phyloP scores from a whole-genome alignment of 176 grass and related monocot species.

The Carex parvula region DNA sequence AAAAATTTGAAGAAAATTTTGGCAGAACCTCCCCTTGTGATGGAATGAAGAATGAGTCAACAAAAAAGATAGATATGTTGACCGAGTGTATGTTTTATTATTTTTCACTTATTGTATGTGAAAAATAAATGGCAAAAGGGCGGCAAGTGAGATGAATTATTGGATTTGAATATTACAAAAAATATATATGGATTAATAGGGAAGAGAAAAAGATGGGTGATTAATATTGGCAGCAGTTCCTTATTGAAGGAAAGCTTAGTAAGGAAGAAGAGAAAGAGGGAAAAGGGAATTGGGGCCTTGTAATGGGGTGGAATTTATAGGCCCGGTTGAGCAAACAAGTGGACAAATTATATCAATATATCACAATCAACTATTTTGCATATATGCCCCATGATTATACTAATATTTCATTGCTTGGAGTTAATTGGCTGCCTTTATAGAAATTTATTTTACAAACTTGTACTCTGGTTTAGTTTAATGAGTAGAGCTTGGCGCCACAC shows the following conservation, averaged over 20 bases:
- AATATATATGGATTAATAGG: not conserved
- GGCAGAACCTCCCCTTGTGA: slow-evolving; percentile 28
- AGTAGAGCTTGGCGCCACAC: no score
- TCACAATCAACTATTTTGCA: slow-evolving; percentile 12
- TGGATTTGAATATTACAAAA: not conserved
- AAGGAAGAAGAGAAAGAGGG: slow-evolving; percentile 42
- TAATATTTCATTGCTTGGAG: not conserved
- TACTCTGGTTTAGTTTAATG: no score
- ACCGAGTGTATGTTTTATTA: not conserved
- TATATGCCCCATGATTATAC: not conserved
- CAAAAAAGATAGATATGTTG: not conserved
- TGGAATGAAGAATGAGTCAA: not conserved
- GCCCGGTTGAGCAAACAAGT: not conserved
- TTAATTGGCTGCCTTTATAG: not conserved
- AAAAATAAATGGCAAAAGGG: slow-evolving; percentile 19
- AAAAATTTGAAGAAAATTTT: not conserved
- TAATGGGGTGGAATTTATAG: slow-evolving; percentile 60
- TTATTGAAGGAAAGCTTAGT: slow-evolving; percentile 25
- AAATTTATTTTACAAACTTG: no score
- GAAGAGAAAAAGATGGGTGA: slow-evolving; percentile 14
- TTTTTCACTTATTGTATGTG: slow-evolving; percentile 32
- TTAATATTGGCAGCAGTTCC: not conserved
- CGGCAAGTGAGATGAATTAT: not conserved
- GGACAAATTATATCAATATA: slow-evolving; percentile 35
- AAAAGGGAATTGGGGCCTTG: slow-evolving; percentile 79